Conservation (phyloP, 257 asterid species). For the Asclepias syriaca region DNA sequence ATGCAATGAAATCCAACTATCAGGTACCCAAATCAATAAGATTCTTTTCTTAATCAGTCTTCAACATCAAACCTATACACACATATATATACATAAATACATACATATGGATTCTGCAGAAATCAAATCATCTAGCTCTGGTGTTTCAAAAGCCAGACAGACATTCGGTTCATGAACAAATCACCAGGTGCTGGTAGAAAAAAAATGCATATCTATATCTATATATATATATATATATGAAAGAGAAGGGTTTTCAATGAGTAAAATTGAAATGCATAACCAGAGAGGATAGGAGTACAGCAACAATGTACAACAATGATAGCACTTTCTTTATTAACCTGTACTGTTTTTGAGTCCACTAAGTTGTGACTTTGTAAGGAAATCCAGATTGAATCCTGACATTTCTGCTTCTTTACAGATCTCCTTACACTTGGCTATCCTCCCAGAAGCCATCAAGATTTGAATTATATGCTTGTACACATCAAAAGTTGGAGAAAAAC, state of each 20-base stretch:
- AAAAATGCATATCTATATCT: too few relatives aligned
- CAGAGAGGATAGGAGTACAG: background rate
- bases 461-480: constrained; percentile 45
- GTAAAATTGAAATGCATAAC: background rate
- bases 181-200: background rate
- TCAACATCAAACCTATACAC: too few relatives aligned
- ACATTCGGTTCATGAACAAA: too few relatives aligned
- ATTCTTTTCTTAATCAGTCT: too few relatives aligned
- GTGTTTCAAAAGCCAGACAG: too few relatives aligned
- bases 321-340: background rate
- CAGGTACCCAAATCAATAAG: too few relatives aligned
- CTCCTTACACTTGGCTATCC: constrained; percentile 64
- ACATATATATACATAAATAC: too few relatives aligned
- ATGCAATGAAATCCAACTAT: too few relatives aligned
- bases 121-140: too few relatives aligned
- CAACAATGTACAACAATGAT: background rate
- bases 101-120: too few relatives aligned
- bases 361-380: background rate
- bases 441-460: constrained; percentile 51
- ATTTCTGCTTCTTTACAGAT: constrained; percentile 65
- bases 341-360: background rate
- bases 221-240: too few relatives aligned
- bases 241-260: background rate
- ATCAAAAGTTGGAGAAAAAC: constrained; percentile 58
- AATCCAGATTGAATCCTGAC: constrained; percentile 57